phyloP scores from a whole-genome alignment of 2,329 filamentous ascomycete genomes.

The Lizonia empirigonia region DNA sequence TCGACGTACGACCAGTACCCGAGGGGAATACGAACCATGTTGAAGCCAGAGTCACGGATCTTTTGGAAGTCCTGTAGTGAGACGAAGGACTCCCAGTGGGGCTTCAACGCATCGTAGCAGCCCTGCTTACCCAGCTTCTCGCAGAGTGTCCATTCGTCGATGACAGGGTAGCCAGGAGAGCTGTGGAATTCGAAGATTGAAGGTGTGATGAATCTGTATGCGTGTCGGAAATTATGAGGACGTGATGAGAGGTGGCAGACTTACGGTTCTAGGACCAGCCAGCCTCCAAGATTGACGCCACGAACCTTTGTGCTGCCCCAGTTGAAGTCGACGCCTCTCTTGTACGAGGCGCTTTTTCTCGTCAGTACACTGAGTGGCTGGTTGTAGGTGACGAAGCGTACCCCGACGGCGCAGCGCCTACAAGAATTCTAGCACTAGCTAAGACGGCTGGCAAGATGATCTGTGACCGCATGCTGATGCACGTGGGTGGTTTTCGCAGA shows the following conservation, averaged over 20 bases:
- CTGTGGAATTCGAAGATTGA: conserved; percentile 56
- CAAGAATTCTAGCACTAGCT: conserved; percentile 13
- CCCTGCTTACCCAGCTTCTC: conserved; percentile 55
- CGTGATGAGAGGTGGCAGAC: background rate
- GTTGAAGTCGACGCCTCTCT: conserved; percentile 33
- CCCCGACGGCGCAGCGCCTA: conserved; percentile 26
- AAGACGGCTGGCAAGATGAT: conserved; percentile 19
- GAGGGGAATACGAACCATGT: conserved; percentile 64
- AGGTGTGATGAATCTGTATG: conserved; percentile 59
- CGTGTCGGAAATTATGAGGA: background rate
- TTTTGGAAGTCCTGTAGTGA: conserved; percentile 59
- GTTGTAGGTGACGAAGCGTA: conserved; percentile 2
- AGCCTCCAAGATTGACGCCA: conserved; percentile 45
- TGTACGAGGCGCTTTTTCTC: background rate
- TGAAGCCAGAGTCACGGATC: conserved; percentile 62
- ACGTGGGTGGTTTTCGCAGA: background rate
- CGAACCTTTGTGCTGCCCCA: conserved; percentile 54
- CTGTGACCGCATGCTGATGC: conserved; percentile 16
- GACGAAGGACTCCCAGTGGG: conserved; percentile 60
- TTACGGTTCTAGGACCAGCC: conserved; percentile 43
- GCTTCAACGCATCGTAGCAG: conserved; percentile 51
- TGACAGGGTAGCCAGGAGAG: conserved; percentile 40
- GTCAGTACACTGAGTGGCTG: background rate
- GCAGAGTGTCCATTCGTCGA: conserved; percentile 59
- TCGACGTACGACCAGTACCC: conserved; percentile 59